Percentiles rank a stretch among this genome's conserved stretches.
Evolutionary conservation across 2,329 filamentous ascomycete species (phyloP).

Genomic region (Fusarium phyllophilum): DNA sequence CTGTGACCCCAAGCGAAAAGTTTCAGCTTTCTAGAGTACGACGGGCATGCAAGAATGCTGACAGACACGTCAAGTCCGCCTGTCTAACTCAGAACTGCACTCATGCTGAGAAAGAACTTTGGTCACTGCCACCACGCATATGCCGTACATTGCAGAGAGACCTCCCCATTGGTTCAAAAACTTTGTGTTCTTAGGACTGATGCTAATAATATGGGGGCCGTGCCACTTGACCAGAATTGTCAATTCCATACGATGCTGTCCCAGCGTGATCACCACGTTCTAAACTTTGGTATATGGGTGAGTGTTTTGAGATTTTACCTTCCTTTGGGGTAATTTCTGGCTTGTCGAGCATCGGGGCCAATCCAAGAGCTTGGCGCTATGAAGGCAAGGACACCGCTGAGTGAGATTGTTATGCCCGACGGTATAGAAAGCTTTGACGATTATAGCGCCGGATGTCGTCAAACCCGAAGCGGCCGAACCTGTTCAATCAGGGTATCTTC

Average conservation of each 20-base stretch:
- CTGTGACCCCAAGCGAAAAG: too few species aligned
- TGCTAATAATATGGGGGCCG: neutral
- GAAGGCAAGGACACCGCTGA: constrained; percentile 4
- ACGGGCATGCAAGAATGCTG: neutral
- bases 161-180: neutral
- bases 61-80: neutral
- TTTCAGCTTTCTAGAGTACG: too few species aligned
- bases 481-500: neutral
- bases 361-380: neutral
- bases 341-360: neutral
- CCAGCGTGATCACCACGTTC: neutral
- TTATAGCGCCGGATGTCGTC: neutral
- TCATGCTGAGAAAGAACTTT: constrained; percentile 13
- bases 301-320: neutral
- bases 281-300: too few species aligned
- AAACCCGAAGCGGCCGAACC: neutral
- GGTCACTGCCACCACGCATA: neutral
- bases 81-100: neutral
- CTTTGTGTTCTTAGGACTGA: neutral
- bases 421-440: neutral
- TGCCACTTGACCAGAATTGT: neutral
- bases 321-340: accelerated
- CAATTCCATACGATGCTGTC: neutral
- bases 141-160: neutral
- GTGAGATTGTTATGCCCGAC: constrained; percentile 4